A percentile compares a stretch with the other conserved stretches of the same genome.
phyloP scores from a whole-genome alignment of 139 green algal genomes.

The Coelastrella sp. region DNA sequence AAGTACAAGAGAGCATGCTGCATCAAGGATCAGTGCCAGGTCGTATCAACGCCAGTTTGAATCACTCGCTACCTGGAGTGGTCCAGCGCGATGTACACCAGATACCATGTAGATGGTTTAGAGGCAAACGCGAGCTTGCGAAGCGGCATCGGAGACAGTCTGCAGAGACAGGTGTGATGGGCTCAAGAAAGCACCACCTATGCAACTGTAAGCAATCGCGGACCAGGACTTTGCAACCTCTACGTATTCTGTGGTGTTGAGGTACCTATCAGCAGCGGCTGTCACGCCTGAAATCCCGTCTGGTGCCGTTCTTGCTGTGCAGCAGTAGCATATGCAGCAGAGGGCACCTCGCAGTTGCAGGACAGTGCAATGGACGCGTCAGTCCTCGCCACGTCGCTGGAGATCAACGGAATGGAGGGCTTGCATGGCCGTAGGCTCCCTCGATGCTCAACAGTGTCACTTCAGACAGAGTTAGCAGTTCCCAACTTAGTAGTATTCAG shows the following conservation, averaged over 20 bases:
- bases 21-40: not conserved
- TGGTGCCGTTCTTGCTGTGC: not conserved
- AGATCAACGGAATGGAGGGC: not conserved
- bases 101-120: not conserved
- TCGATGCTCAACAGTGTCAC: slow-evolving; percentile 18
- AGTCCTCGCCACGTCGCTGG: not conserved
- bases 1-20: too few species aligned
- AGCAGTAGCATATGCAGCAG: not conserved
- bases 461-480: slow-evolving; percentile 36
- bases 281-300: too few species aligned
- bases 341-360: not conserved
- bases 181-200: not conserved
- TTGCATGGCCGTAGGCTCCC: not conserved
- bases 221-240: not conserved
- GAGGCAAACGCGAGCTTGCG: not conserved
- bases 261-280: too few species aligned
- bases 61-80: not conserved
- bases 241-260: too few species aligned
- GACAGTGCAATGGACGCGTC: not conserved
- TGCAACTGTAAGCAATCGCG: not conserved
- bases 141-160: not conserved
- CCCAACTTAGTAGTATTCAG: slow-evolving; percentile 91
- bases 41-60: not conserved
- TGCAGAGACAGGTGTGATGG: not conserved
- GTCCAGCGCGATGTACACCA: not conserved